Conservation (phyloP, 108 stramenopile species). For the Skeletonema marinoi region DNA sequence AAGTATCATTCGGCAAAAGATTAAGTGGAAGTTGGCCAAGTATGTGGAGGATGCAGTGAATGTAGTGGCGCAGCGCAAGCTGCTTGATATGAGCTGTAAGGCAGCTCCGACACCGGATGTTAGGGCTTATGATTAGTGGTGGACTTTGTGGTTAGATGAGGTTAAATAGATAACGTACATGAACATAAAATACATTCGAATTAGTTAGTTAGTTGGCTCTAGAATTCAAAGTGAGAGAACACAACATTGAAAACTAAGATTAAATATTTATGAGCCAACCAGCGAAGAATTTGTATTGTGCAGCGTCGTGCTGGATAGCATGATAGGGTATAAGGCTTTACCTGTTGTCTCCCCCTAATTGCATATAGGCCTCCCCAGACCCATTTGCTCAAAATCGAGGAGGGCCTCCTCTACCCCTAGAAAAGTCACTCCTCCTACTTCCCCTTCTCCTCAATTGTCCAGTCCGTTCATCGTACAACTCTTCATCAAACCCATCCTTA, state of each 20-base stretch:
- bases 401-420: background rate
- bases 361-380: background rate
- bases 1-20: slow-evolving; percentile 4
- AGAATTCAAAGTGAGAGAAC: background rate
- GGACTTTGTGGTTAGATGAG: no score
- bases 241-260: background rate
- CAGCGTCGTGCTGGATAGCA: background rate
- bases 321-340: background rate
- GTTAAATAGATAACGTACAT: no score
- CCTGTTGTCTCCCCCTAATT: background rate
- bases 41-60: background rate
- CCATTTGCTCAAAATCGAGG: background rate
- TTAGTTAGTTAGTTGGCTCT: no score
- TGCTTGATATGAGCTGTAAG: background rate
- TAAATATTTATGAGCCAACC: slow-evolving; percentile 1
- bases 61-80: background rate
- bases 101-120: background rate
- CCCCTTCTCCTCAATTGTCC: slow-evolving; percentile 8
- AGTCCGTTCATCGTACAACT: slow-evolving; percentile 10
- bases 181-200: no score
- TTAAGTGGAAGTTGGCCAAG: slow-evolving; percentile 8
- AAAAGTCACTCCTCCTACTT: background rate
- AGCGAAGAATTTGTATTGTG: background rate
- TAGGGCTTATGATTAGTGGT: no score
- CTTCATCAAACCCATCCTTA: slow-evolving; percentile 29